These are phyloP conservation scores for Massarina eburnea DNA, from an alignment of 2,329 filamentous ascomycete genomes.

Conservation along the genomic window DNA sequence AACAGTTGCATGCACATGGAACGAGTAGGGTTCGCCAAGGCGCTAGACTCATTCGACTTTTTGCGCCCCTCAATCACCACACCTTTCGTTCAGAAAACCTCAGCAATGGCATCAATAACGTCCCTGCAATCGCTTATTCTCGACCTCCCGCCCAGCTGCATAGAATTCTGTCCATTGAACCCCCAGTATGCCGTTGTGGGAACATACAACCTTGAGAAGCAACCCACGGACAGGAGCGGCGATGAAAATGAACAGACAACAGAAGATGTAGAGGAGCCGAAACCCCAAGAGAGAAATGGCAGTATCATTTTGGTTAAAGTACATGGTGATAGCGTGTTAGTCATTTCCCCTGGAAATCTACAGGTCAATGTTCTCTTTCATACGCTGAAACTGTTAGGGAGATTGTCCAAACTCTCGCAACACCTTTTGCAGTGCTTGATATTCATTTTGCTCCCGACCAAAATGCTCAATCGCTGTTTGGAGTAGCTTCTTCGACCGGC, in stretches of 20 bases:
- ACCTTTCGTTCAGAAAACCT: background rate
- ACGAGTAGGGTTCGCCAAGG: no score
- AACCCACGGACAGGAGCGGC: background rate
- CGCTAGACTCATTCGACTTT: constrained; percentile 11
- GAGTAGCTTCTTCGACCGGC: constrained; percentile 76
- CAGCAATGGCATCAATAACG: constrained; percentile 35
- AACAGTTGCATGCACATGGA: no score
- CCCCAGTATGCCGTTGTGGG: constrained; percentile 74
- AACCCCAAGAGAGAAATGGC: constrained; percentile 68
- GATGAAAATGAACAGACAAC: background rate
- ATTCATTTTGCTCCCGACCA: constrained; percentile 71
- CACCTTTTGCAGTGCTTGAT: constrained; percentile 78
- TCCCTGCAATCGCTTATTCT: constrained; percentile 57
- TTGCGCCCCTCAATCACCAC: no score
- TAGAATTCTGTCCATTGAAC: constrained; percentile 69
- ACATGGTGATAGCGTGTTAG: constrained; percentile 51
- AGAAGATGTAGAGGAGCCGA: constrained; percentile 19
- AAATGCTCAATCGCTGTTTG: constrained; percentile 56
- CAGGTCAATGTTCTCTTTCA: no score
- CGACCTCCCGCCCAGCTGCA: constrained; percentile 72
- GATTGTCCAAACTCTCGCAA: constrained; percentile 60
- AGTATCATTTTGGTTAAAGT: constrained; percentile 70
- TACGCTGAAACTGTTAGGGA: constrained; percentile 14
- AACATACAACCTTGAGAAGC: constrained; percentile 72
- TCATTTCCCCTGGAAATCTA: background rate